phyloP scores from a whole-genome alignment of 2,329 filamentous ascomycete genomes.

The Pyrenophora tritici-repentis region DNA sequence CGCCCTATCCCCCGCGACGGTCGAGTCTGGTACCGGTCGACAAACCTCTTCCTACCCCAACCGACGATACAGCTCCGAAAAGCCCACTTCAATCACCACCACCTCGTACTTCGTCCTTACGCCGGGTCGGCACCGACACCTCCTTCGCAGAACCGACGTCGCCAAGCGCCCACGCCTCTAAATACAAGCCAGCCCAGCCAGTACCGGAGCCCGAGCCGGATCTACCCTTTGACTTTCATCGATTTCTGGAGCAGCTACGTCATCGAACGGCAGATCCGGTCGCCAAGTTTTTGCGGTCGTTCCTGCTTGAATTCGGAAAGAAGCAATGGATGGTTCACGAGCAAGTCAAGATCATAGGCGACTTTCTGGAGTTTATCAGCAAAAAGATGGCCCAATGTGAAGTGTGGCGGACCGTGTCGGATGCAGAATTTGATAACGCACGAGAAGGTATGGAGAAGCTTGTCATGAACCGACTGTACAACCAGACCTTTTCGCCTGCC shows the following conservation, averaged over 20 bases:
- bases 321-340: conserved; percentile 99
- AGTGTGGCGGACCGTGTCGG: conserved; percentile 93
- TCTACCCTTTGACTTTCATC: conserved; percentile 94
- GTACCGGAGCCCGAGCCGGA: conserved; percentile 70
- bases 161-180: conserved; percentile 47
- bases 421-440: conserved; percentile 97
- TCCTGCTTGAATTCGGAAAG: conserved; percentile 92
- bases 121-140: conserved; percentile 36
- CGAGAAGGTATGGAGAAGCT: conserved; percentile 99
- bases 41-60: conserved; percentile 40
- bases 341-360: conserved; percentile 97
- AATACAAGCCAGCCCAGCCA: conserved; percentile 63
- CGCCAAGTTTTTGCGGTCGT: conserved; percentile 92
- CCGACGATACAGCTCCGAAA: conserved; percentile 28
- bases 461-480: conserved; percentile 96
- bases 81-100: conserved; percentile 39
- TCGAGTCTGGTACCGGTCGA: conserved; percentile 81
- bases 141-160: conserved; percentile 42
- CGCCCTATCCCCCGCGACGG: conserved; percentile 77
- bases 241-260: conserved; percentile 92
- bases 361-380: conserved; percentile 94
- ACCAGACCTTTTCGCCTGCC: conserved; percentile 93
- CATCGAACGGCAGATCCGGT: conserved; percentile 98
- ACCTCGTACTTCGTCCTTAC: conserved; percentile 42
- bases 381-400: conserved; percentile 99